Evolutionary conservation across 1,284 basidiomycete species (phyloP).

Genomic region (Trichosporon ovoides): DNA sequence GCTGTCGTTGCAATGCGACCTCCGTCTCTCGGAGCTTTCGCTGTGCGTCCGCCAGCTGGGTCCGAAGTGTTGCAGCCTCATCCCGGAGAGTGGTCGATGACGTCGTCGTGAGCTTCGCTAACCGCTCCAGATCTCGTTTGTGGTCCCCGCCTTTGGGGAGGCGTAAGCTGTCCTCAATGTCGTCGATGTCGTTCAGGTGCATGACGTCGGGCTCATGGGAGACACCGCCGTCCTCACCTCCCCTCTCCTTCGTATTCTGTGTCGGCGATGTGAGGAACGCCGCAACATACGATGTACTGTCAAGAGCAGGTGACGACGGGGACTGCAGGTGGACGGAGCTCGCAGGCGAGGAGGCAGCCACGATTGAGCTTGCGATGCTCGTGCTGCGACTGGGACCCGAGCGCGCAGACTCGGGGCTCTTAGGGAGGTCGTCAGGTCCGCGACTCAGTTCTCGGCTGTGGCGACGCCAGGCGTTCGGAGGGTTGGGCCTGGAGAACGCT

Average conservation of each 20-base stretch:
- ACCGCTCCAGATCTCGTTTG: not conserved
- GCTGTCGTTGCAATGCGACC: constrained; percentile 59
- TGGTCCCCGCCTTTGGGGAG: not conserved
- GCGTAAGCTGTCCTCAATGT: not conserved
- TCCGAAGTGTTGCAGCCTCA: constrained; percentile 53
- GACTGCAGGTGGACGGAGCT: constrained; percentile 23
- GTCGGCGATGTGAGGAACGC: constrained; percentile 1
- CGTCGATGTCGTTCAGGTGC: not conserved
- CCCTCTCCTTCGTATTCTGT: not conserved
- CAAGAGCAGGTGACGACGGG: constrained; percentile 28
- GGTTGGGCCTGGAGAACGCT: constrained; percentile 29
- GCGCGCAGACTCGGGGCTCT: constrained; percentile 9
- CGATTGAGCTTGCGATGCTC: constrained; percentile 6
- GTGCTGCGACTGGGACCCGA: not conserved
- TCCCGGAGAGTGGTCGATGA: not conserved
- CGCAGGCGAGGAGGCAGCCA: not conserved
- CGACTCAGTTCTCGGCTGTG: constrained; percentile 20
- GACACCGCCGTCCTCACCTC: not conserved
- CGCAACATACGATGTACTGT: constrained; percentile 33
- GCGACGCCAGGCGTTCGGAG: constrained; percentile 20
- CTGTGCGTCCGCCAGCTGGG: constrained; percentile 63
- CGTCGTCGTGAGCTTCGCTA: not conserved
- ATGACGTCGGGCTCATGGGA: too few relatives aligned
- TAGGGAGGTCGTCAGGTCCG: constrained; percentile 21
- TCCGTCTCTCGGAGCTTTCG: constrained; percentile 69